Base-by-base conservation (phyloP, 352 stramenopile genomes). In the Pythium aquatile region DNA sequence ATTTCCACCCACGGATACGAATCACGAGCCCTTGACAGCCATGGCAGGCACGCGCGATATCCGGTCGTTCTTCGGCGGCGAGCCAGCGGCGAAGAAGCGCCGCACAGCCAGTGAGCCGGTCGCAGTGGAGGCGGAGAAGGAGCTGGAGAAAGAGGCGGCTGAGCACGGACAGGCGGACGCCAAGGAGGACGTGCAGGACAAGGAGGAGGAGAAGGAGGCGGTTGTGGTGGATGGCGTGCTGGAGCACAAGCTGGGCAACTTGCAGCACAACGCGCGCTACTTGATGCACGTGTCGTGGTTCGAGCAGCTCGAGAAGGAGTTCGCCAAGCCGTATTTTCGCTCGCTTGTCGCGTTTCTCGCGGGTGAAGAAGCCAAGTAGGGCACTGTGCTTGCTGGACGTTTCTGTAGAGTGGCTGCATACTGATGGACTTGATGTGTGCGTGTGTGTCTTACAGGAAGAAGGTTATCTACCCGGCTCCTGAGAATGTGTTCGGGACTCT, bases 401-500 rank as follows among this genome's bases (percentile, higher is more conserved):
- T 24, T 24, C 20, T 24, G 20, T 24, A 24, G 20, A 24, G 20
- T 24, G 20, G 20, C 20, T 24, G 20, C 20, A 24, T 37, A 17
- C 40, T 48, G 40, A 48, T n/a, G 14, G 40, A 7, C 3, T 48
- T 24, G 40, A 1, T 48, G 3, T 48, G 13, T 26, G 11, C n/a
- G 40, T 37, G 32, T 37, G 32, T 14, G 32, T 5, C 20, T 64
- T 44, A 58, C 32, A 78, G 74, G 55, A 90, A 90, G 44, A 78
- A 87, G 66, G 90, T 68, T 13, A 82, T 98, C 26, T 98, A 93
- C 66, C 94, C 93, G 20, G 87, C 91, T 24, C 74, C 83, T 3
- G 57, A 81, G 14, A 81, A 98, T 47, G 77, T 97, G 11, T 98
- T 98, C 74, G 79, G 90, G 2, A 81, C 92, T 16, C 75, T 98